These are phyloP conservation scores for Venturia aucupariae DNA, from an alignment of 2,329 filamentous ascomycete genomes.

Conservation along the genomic window DNA sequence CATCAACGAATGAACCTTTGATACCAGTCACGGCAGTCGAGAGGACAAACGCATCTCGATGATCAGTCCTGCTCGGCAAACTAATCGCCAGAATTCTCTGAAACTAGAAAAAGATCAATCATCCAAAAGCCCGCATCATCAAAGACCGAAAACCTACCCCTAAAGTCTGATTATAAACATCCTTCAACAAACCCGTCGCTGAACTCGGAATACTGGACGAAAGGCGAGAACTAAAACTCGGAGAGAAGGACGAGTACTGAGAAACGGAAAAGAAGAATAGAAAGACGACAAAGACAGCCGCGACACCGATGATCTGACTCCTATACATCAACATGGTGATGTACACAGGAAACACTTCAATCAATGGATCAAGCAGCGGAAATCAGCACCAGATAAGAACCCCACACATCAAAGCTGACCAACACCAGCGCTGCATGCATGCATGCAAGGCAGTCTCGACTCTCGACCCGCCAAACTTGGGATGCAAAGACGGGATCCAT, in stretches of 20 bases:
- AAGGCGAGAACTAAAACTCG: neutral
- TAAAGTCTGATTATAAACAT: slow-evolving; percentile 5
- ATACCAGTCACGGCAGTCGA: slow-evolving; percentile 35
- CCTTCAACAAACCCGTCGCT: neutral
- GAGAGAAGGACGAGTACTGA: neutral
- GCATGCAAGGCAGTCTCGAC: too few relatives aligned
- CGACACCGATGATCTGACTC: neutral
- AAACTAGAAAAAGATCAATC: slow-evolving; percentile 24
- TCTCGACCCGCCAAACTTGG: neutral
- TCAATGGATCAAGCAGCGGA: neutral
- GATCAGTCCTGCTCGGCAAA: slow-evolving; percentile 39
- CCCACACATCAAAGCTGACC: neutral
- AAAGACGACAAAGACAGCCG: neutral
- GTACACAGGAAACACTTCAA: neutral
- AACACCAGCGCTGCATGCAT: too few relatives aligned
- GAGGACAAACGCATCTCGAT: slow-evolving; percentile 40
- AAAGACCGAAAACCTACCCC: neutral
- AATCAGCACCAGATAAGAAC: neutral
- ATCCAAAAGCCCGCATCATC: too few relatives aligned
- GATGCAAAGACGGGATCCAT: neutral
- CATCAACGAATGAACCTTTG: slow-evolving; percentile 37
- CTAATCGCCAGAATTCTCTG: slow-evolving; percentile 39
- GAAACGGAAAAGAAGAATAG: neutral
- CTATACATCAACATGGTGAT: neutral
- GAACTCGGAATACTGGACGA: neutral